These are phyloP conservation scores for Pseudogymnoascus pannorum DNA, from an alignment of 2,329 filamentous ascomycete genomes.

Conservation along the genomic window DNA sequence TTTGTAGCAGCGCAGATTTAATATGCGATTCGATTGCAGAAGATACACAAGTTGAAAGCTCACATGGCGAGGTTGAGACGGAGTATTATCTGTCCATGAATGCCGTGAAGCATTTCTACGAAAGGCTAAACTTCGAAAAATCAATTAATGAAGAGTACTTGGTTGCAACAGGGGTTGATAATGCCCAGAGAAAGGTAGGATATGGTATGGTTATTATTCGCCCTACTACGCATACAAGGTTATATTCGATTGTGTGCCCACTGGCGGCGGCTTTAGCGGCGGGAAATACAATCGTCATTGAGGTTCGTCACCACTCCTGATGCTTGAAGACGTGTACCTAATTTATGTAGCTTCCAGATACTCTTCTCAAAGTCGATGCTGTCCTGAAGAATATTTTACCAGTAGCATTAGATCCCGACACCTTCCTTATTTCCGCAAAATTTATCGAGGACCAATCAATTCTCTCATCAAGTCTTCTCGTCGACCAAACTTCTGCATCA, in stretches of 20 bases:
- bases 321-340: background rate
- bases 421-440: slow-evolving; percentile 35
- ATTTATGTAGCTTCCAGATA: slow-evolving; percentile 11
- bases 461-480: slow-evolving; percentile 17
- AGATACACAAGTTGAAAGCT: slow-evolving; percentile 26
- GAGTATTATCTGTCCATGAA: slow-evolving; percentile 37
- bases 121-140: slow-evolving; percentile 32
- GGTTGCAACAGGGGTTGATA: slow-evolving; percentile 34
- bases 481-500: slow-evolving; percentile 16
- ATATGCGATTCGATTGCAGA: slow-evolving; percentile 36
- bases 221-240: slow-evolving; percentile 39
- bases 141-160: slow-evolving; percentile 36
- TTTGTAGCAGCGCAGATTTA: slow-evolving; percentile 30
- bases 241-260: slow-evolving; percentile 39
- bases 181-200: slow-evolving; percentile 30
- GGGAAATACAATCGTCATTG: slow-evolving; percentile 36
- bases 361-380: slow-evolving; percentile 33
- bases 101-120: slow-evolving; percentile 34
- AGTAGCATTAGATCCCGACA: slow-evolving; percentile 39
- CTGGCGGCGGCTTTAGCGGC: slow-evolving; percentile 41
- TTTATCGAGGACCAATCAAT: slow-evolving; percentile 10
- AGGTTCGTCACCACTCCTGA: slow-evolving; percentile 32
- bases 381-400: slow-evolving; percentile 32
- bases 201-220: slow-evolving; percentile 41
- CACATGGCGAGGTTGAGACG: slow-evolving; percentile 31